Evolutionary conservation across 331 rosid genomes (phyloP).

Genomic region (Malus hybrid): DNA sequence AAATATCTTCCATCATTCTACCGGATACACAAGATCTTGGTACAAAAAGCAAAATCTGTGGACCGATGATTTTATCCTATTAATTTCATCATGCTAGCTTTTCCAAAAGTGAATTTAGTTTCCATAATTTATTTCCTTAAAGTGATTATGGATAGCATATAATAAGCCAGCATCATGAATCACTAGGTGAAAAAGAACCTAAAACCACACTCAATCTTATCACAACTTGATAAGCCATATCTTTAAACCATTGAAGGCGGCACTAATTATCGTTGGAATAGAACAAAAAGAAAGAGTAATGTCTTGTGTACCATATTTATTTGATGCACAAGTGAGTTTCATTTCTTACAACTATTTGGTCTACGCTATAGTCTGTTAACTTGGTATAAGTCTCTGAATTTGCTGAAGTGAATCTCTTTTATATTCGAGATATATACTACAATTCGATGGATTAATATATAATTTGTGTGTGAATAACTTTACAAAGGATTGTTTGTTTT

Average conservation of each 20-base stretch:
- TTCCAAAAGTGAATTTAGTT: not conserved
- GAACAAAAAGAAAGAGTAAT: not conserved
- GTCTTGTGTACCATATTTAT: too few relatives aligned
- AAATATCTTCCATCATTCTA: not conserved
- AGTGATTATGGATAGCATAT: not conserved
- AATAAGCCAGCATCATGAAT: not conserved
- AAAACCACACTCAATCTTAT: not conserved
- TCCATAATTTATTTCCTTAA: not conserved
- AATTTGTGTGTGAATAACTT: too few relatives aligned
- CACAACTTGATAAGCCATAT: not conserved
- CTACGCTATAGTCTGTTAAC: not conserved
- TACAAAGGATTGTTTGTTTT: not conserved
- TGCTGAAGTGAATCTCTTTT: not conserved
- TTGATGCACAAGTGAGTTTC: too few relatives aligned
- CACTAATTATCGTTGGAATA: not conserved
- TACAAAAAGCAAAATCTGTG: not conserved
- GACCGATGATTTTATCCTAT: not conserved
- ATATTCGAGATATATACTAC: not conserved
- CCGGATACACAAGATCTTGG: not conserved
- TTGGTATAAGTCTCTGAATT: not conserved
- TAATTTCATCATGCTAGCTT: not conserved
- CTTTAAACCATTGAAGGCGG: not conserved
- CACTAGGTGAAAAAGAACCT: not conserved
- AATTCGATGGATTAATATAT: too few relatives aligned
- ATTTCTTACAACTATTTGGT: not conserved